phyloP scores from a whole-genome alignment of 2,329 filamentous ascomycete species.

The Aspergillus udagawae region DNA sequence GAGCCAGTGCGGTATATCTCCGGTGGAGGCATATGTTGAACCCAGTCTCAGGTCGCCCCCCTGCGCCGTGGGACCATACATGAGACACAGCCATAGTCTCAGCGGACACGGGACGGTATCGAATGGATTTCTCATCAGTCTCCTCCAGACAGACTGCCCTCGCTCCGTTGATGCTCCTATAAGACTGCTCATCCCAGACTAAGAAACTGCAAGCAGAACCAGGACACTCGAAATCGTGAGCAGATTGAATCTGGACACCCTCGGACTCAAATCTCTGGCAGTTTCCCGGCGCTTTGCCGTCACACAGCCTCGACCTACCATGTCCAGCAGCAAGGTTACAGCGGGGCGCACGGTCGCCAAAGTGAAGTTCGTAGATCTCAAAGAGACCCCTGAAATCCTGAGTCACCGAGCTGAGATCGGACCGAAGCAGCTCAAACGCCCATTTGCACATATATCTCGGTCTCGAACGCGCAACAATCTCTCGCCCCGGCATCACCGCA shows the following conservation, averaged over 20 bases:
- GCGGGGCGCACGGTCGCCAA: constrained; percentile 9
- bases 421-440: constrained; percentile 20
- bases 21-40: constrained; percentile 22
- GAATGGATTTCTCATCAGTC: constrained; percentile 1
- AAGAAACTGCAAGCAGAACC: constrained; percentile 6
- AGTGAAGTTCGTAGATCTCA: constrained; percentile 5
- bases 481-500: constrained; percentile 2
- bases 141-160: constrained; percentile 9
- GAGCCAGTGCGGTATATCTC: constrained; percentile 17
- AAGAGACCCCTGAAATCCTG: constrained; percentile 14
- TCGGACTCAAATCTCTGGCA: constrained; percentile 16
- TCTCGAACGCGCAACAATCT: neutral
- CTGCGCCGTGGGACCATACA: constrained; percentile 25
- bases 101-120: constrained; percentile 5
- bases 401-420: constrained; percentile 7
- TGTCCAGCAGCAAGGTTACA: constrained; percentile 6
- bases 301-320: constrained; percentile 3
- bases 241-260: constrained; percentile 11
- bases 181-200: constrained; percentile 15
- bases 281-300: constrained; percentile 10
- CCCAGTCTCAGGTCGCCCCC: constrained; percentile 19
- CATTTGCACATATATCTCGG: constrained; percentile 15
- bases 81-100: constrained; percentile 20
- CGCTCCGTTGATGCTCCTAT: constrained; percentile 5
- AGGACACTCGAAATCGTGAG: constrained; percentile 9